Percentiles rank a stretch among this genome's conserved stretches.
These are phyloP conservation scores for Aspergillus brunneoviolaceus DNA, from an alignment of 2,329 filamentous ascomycete genomes.

Conservation along the genomic window DNA sequence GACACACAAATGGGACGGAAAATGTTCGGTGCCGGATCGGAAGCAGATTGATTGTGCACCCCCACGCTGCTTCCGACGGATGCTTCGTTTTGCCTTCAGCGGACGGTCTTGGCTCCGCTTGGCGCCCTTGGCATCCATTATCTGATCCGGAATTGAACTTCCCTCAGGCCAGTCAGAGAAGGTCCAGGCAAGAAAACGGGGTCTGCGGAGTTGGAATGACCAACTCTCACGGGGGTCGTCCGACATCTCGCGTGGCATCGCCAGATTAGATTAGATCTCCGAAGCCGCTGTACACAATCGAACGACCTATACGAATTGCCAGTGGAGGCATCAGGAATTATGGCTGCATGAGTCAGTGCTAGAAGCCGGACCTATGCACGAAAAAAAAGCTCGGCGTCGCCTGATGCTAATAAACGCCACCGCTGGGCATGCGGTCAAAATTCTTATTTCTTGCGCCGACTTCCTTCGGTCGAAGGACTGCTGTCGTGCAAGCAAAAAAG, in stretches of 20 bases:
- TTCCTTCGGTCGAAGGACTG: not conserved
- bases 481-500: not conserved
- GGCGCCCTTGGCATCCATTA: constrained; percentile 14
- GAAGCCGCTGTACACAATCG: not conserved
- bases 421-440: not conserved
- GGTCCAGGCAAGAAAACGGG: not conserved
- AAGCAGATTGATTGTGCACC: not conserved
- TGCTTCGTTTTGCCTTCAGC: not conserved
- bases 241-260: not conserved
- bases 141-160: constrained; percentile 13
- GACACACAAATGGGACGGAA: not conserved
- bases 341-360: not conserved
- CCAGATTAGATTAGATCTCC: constrained; percentile 12
- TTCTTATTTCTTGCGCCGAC: not conserved
- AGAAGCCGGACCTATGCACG: not conserved
- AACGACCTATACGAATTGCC: not conserved
- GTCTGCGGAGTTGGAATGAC: not conserved
- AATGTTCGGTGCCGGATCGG: not conserved
- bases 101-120: not conserved
- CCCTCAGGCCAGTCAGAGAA: not conserved
- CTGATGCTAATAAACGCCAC: not conserved
- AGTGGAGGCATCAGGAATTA: not conserved
- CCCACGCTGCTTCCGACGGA: not conserved
- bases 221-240: not conserved
- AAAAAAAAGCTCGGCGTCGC: not conserved